Conservation (phyloP, 345 rosid species). For the Linum tenue region DNA sequence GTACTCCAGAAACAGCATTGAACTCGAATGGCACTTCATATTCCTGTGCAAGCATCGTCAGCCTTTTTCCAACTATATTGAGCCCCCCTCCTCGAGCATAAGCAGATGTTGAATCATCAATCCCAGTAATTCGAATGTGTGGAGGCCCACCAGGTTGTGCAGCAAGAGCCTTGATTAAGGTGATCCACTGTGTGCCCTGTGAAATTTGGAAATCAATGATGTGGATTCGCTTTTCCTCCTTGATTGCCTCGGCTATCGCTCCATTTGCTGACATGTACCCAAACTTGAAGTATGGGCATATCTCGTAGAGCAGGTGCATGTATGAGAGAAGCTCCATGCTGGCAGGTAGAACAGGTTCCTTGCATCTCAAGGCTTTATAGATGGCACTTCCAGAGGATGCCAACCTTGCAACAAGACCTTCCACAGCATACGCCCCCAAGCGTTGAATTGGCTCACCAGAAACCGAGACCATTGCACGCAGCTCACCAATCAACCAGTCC, state of each 20-base stretch:
- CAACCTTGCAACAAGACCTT: conserved; percentile 77
- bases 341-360: conserved; percentile 42
- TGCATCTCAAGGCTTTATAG: conserved; percentile 75
- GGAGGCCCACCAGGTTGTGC: conserved; percentile 88
- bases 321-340: conserved; percentile 71
- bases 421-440: conserved; percentile 80
- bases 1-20: conserved; percentile 35
- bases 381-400: conserved; percentile 78
- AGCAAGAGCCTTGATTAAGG: conserved; percentile 83
- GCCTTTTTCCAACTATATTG: conserved; percentile 64
- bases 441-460: conserved; percentile 88
- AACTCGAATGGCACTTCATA: conserved; percentile 80
- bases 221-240: conserved; percentile 57
- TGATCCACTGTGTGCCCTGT: conserved; percentile 91
- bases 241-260: conserved; percentile 91
- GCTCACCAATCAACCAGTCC: conserved; percentile 56
- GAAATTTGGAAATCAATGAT: conserved; percentile 79
- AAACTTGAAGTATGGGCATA: conserved; percentile 93
- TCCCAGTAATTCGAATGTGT: conserved; percentile 63
- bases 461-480: conserved; percentile 75
- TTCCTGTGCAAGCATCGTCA: conserved; percentile 58
- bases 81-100: conserved; percentile 85
- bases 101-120: conserved; percentile 74
- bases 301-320: conserved; percentile 79
- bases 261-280: conserved; percentile 93